Percentiles rank a stretch among this genome's conserved stretches.
Evolutionary conservation across 2,329 filamentous ascomycete species (phyloP).

Genomic region (Aureobasidium lini): DNA sequence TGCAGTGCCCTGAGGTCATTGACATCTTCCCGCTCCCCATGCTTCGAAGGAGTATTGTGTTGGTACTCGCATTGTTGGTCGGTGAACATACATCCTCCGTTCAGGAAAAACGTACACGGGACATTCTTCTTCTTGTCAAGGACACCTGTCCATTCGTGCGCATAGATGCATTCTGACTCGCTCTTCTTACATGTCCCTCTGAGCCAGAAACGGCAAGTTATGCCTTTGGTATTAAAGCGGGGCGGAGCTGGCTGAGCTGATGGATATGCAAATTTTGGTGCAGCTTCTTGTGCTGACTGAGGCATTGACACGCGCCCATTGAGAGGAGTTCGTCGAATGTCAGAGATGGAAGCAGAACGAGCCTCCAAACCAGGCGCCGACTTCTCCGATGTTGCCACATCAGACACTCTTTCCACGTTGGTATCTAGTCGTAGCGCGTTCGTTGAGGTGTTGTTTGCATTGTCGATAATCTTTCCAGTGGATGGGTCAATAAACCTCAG

Average conservation of each 20-base stretch:
- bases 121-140: not conserved
- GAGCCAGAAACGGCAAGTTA: conserved; percentile 20
- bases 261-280: not conserved
- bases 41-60: not conserved
- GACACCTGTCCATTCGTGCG: conserved; percentile 14
- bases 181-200: conserved; percentile 13
- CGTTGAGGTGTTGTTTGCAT: not conserved
- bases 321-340: not conserved
- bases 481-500: conserved; percentile 24
- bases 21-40: not conserved
- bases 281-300: not conserved
- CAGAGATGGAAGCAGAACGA: not conserved
- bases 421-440: not conserved
- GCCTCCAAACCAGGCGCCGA: not conserved
- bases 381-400: not conserved
- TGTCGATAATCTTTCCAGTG: conserved; percentile 19
- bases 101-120: conserved; percentile 5
- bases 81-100: conserved; percentile 1
- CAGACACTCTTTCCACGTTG: not conserved
- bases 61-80: conserved; percentile 12
- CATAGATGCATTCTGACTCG: conserved; percentile 15
- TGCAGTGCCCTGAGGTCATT: not conserved
- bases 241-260: not conserved
- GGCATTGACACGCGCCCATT: not conserved
- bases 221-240: not conserved